Conservation (phyloP, 129 eudicot species). For the Apium graveolens region DNA sequence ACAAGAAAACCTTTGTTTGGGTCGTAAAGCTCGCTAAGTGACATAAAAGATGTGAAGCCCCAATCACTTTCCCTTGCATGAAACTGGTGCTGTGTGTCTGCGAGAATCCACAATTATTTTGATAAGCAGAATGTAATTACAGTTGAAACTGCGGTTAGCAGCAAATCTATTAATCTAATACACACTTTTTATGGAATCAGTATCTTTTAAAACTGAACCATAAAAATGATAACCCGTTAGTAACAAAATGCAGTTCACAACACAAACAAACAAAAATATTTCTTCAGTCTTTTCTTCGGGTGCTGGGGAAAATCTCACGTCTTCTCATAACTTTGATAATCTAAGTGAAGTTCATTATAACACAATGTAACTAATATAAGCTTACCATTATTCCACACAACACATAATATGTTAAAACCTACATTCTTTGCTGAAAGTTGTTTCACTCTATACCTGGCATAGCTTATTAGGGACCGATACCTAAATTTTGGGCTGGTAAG, state of each 20-base stretch:
- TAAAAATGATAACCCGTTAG: neutral
- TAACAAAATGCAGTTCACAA: neutral
- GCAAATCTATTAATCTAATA: neutral
- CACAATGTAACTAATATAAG: neutral
- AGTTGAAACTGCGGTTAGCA: neutral
- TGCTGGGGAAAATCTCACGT: neutral
- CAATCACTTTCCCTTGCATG: constrained; percentile 92
- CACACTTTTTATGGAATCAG: neutral
- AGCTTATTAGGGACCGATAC: neutral
- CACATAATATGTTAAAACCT: neutral
- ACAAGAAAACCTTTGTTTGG: constrained; percentile 70
- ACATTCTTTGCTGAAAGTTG: neutral
- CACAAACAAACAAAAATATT: neutral
- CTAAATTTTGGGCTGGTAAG: neutral
- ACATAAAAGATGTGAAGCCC: constrained; percentile 97
- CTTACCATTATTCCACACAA: neutral
- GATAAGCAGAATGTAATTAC: neutral
- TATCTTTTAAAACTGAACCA: neutral
- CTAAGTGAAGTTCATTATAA: neutral
- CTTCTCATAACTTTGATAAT: neutral
- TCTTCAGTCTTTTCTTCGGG: neutral
- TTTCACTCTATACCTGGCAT: neutral
- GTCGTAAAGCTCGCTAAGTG: constrained; percentile 81
- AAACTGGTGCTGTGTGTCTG: constrained; percentile 96
- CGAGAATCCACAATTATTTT: constrained; percentile 6